Base-by-base conservation (phyloP, 768 basidiomycete genomes). In the Suillus americanus region DNA sequence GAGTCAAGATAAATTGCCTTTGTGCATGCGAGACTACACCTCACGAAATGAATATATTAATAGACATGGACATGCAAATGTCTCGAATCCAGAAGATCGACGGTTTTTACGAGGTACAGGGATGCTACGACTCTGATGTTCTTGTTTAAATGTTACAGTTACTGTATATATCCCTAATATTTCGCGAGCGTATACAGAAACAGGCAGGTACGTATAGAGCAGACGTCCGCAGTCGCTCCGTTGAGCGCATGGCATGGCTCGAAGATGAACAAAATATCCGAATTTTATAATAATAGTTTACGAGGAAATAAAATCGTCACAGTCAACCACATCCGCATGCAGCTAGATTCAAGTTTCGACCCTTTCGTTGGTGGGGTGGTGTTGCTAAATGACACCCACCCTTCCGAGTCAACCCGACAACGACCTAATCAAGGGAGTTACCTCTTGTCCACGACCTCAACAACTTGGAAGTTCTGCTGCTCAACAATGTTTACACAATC, bases 381-480 rank as follows among this genome's bases (percentile, higher is more conserved):
- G 53, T 54, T 54, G 33, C 53, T 5, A 54, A 54, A 54, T 6
- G 53, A 54, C 53, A 54, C 53, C 53, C 53, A 54, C 53, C 53
- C 35, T 33, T 54, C 35, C 35, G 35, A 35, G 35, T 35, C 53
- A n/a, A 33, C 20, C 20, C n/a, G 53, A 35, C 53, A 20, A 37
- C 28, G 25, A 28, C 14, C 30, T 13, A 54, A 54, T 54, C 53
- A n/a, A 54, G 53, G 20, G 53, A 54, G 35, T 35, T 54, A n/a
- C 33, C 20, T 54, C 53, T 54, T 54, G 53, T 54, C 6, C 20
- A 35, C 53, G 35, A 54, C 33, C 20, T 54, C 53, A 53, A 53
- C 18, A 51, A 30, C 16, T 20, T 33, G 51, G 3, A 35, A 20
- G 33, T 13, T 48, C 5, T 6, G 14, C 30, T 12, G 5, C 33